phyloP scores from a whole-genome alignment of 2,329 filamentous ascomycete species.

The Pseudocercospora vitis region DNA sequence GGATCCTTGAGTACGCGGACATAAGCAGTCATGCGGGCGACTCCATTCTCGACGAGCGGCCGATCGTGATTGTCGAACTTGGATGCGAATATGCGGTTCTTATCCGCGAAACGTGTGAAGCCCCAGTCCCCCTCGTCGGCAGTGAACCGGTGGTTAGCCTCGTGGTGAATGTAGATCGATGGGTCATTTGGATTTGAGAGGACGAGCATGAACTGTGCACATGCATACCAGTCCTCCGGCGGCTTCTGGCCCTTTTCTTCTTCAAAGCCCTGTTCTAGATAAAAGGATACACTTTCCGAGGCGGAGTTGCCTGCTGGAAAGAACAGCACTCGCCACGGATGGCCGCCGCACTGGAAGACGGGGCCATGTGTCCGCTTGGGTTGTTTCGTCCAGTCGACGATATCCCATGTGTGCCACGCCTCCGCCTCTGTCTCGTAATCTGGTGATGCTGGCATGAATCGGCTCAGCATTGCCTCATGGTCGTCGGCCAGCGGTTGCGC shows the following conservation, averaged over 20 bases:
- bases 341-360: slow-evolving; percentile 78
- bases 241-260: slow-evolving; percentile 62
- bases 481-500: slow-evolving; percentile 57
- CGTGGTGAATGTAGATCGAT: slow-evolving; percentile 71
- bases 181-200: slow-evolving; percentile 94
- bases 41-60: slow-evolving; percentile 74
- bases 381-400: slow-evolving; percentile 76
- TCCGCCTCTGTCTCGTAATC: slow-evolving; percentile 81
- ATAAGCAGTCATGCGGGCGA: slow-evolving; percentile 78
- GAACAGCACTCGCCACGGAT: slow-evolving; percentile 92
- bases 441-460: slow-evolving; percentile 72
- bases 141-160: slow-evolving; percentile 92
- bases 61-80: slow-evolving; percentile 69
- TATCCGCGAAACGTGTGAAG: slow-evolving; percentile 93
- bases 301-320: slow-evolving; percentile 90
- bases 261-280: slow-evolving; percentile 91
- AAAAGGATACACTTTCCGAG: slow-evolving; percentile 89
- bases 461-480: slow-evolving; percentile 79
- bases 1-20: slow-evolving; percentile 81
- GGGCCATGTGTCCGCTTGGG: slow-evolving; percentile 84
- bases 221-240: slow-evolving; percentile 93
- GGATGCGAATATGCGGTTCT: slow-evolving; percentile 77
- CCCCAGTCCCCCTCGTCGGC: slow-evolving; percentile 98
- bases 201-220: slow-evolving; percentile 91
- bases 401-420: slow-evolving; percentile 77